phyloP scores from a whole-genome alignment of 768 basidiomycete species.

The Cytidiella melzeri region DNA sequence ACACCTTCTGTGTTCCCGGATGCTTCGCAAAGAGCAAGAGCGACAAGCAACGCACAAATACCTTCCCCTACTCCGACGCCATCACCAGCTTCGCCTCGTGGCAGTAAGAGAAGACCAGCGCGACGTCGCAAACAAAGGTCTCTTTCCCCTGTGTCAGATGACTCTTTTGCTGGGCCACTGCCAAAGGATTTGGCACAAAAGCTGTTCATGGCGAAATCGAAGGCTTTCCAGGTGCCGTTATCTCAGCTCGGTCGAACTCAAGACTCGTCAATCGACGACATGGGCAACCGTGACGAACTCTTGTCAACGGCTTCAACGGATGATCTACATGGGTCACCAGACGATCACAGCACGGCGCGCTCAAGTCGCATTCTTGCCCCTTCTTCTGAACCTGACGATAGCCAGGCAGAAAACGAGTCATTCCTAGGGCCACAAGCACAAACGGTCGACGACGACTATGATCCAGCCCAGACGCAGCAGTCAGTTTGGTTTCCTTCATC shows the following conservation, averaged over 20 bases:
- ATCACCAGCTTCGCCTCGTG: slow-evolving; percentile 19
- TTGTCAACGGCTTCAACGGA: neutral
- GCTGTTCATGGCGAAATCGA: slow-evolving; percentile 38
- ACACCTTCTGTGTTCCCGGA: neutral
- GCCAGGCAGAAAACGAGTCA: neutral
- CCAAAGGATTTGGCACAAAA: slow-evolving; percentile 40
- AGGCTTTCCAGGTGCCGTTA: slow-evolving; percentile 42
- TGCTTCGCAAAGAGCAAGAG: neutral
- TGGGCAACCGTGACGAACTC: neutral
- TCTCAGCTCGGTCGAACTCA: slow-evolving; percentile 38
- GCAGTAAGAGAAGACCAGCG: slow-evolving; percentile 5
- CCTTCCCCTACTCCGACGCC: slow-evolving; percentile 7
- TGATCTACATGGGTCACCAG: neutral
- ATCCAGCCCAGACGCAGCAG: neutral
- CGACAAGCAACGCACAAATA: neutral
- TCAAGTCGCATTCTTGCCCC: neutral
- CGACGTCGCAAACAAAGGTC: slow-evolving; percentile 26
- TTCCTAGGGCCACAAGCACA: neutral
- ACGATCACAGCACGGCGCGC: neutral
- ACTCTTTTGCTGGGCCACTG: slow-evolving; percentile 56
- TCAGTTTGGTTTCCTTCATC: neutral
- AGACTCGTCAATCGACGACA: slow-evolving; percentile 16
- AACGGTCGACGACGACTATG: neutral
- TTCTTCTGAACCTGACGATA: neutral
- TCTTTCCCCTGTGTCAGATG: slow-evolving; percentile 42